phyloP scores from a whole-genome alignment of 2,329 filamentous ascomycete genomes.

The Rutstroemia sp. region DNA sequence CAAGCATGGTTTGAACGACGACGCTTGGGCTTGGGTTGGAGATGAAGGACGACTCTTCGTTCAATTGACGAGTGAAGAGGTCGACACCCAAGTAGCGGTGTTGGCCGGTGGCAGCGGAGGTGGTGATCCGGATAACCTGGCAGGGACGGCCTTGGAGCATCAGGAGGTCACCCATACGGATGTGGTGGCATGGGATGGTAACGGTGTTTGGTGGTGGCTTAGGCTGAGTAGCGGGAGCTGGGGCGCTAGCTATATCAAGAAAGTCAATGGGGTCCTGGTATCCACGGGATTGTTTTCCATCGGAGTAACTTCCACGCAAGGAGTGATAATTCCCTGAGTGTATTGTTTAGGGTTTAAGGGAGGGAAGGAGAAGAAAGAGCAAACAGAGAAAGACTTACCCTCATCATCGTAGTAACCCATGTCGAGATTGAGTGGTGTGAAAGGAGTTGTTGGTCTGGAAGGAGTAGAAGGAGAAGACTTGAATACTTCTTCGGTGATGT shows the following conservation, averaged over 20 bases:
- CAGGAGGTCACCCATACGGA: conserved; percentile 96
- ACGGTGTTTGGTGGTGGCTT: conserved; percentile 65
- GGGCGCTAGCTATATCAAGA: conserved; percentile 10
- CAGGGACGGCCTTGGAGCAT: conserved; percentile 98
- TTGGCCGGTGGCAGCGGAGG: conserved; percentile 94
- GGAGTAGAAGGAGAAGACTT: conserved; percentile 20
- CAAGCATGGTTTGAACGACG: conserved; percentile 98
- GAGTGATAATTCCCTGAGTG: conserved; percentile 61
- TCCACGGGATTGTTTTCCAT: neutral
- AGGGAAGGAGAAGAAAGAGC: conserved; percentile 8
- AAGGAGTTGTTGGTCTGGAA: conserved; percentile 7
- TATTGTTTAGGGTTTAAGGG: conserved; percentile 23
- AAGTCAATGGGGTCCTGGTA: conserved; percentile 10
- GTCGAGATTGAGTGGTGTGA: conserved; percentile 35
- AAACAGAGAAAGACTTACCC: conserved; percentile 25
- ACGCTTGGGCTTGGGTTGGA: conserved; percentile 95
- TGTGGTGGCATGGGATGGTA: conserved; percentile 98
- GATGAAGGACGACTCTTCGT: conserved; percentile 97
- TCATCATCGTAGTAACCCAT: conserved; percentile 80
- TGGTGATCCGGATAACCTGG: conserved; percentile 99
- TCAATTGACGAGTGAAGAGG: conserved; percentile 98
- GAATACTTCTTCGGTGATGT: conserved; percentile 28
- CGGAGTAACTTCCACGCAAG: conserved; percentile 50
- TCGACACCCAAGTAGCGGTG: conserved; percentile 99
- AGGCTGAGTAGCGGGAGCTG: conserved; percentile 14